Evolutionary conservation across 1,139 yeast species (phyloP).

Genomic region (Kodamaea fungicola): DNA sequence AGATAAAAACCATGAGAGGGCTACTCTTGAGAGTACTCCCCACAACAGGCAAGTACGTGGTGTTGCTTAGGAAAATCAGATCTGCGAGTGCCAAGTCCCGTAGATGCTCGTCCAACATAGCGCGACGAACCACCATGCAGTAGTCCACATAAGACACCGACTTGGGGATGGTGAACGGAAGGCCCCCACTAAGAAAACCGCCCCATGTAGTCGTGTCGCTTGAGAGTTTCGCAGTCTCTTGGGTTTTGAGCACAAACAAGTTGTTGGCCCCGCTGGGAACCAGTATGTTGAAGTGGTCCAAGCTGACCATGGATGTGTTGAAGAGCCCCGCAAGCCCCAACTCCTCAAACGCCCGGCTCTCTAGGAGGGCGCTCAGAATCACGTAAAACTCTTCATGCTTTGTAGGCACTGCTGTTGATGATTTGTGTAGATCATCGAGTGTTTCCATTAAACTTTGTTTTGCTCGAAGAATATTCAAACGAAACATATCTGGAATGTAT

Average conservation of each 20-base stretch:
- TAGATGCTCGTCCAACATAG: constrained; percentile 6
- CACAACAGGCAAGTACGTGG: constrained; percentile 21
- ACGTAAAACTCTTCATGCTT: background rate
- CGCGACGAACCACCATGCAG: constrained; percentile 30
- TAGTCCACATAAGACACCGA: constrained; percentile 27
- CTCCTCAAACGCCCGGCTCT: background rate
- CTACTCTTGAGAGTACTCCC: constrained; percentile 16
- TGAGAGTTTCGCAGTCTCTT: constrained; percentile 15
- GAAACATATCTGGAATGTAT: too few relatives aligned
- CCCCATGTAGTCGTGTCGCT: constrained; percentile 13
- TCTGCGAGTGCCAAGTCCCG: background rate
- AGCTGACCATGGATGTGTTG: background rate
- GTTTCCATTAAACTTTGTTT: too few relatives aligned
- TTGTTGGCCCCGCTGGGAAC: constrained; percentile 30
- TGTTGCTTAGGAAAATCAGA: constrained; percentile 16
- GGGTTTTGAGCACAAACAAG: constrained; percentile 33
- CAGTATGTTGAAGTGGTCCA: constrained; percentile 9
- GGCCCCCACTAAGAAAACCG: constrained; percentile 20
- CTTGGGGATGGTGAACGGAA: constrained; percentile 36
- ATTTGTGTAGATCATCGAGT: too few relatives aligned
- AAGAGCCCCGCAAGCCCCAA: background rate
- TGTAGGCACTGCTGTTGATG: too few relatives aligned
- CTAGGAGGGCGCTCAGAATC: background rate
- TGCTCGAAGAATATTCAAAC: too few relatives aligned
- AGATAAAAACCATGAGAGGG: constrained; percentile 36